These are phyloP conservation scores for Bretziella fagacearum DNA, from an alignment of 2,329 filamentous ascomycete genomes.

Conservation along the genomic window DNA sequence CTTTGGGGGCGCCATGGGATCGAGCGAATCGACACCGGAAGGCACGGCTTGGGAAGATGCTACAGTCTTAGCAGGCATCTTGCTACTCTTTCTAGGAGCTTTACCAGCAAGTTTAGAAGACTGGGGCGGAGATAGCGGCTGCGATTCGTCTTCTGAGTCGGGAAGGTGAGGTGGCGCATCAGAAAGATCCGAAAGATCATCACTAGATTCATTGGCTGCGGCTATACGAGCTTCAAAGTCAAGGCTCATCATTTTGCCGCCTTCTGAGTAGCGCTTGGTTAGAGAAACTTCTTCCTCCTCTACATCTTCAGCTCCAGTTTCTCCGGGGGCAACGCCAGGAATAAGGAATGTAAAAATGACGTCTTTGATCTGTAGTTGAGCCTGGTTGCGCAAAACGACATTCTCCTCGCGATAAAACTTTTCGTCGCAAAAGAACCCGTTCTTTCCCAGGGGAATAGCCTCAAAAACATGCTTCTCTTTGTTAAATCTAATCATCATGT, in stretches of 20 bases:
- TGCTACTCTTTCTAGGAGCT: neutral
- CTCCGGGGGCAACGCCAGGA: slow-evolving; percentile 41
- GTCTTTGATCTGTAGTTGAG: slow-evolving; percentile 54
- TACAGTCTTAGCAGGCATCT: neutral
- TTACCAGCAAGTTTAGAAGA: slow-evolving; percentile 9
- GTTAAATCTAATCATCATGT: slow-evolving; percentile 57
- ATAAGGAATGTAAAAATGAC: slow-evolving; percentile 52
- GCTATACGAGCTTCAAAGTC: slow-evolving; percentile 49
- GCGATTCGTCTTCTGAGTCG: slow-evolving; percentile 9
- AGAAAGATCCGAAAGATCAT: slow-evolving; percentile 27
- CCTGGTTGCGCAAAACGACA: slow-evolving; percentile 44
- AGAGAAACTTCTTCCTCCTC: slow-evolving; percentile 27
- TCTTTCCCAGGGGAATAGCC: slow-evolving; percentile 42
- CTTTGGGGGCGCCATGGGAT: slow-evolving; percentile 19
- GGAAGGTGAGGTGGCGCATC: slow-evolving; percentile 17
- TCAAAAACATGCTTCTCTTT: slow-evolving; percentile 46
- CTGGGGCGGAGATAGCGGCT: neutral
- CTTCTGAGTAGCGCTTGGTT: slow-evolving; percentile 34
- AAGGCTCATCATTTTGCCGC: slow-evolving; percentile 55
- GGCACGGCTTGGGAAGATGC: neutral
- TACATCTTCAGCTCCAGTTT: slow-evolving; percentile 40
- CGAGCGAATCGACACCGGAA: neutral
- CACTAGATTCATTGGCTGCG: slow-evolving; percentile 38
- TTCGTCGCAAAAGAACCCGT: slow-evolving; percentile 54
- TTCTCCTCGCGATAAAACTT: slow-evolving; percentile 37